A percentile compares a stretch with the other conserved stretches of the same genome.
These are phyloP conservation scores for Auriscalpium microsporum DNA, from an alignment of 768 basidiomycete species.

Conservation along the genomic window DNA sequence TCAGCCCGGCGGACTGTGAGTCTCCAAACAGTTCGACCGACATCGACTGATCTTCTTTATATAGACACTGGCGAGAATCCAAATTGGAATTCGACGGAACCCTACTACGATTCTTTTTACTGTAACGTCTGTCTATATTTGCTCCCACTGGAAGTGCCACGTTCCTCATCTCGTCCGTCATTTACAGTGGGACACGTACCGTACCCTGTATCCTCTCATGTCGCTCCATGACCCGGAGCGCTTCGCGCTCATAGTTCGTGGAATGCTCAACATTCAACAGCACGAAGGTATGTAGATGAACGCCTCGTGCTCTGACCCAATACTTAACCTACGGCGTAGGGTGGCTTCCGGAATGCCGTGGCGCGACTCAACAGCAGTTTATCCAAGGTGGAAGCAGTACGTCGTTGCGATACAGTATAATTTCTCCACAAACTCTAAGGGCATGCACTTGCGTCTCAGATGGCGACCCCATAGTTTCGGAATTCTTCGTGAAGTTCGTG, in stretches of 20 bases:
- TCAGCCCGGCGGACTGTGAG: slow-evolving; percentile 58
- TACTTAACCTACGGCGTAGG: slow-evolving; percentile 27
- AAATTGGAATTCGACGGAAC: slow-evolving; percentile 53
- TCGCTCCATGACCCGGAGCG: slow-evolving; percentile 53
- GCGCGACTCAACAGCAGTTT: slow-evolving; percentile 41
- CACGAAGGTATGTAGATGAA: slow-evolving; percentile 59
- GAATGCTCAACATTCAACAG: slow-evolving; percentile 59
- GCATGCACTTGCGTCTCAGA: slow-evolving; percentile 26
- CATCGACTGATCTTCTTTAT: neutral
- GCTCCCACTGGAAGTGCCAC: neutral
- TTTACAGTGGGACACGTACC: slow-evolving; percentile 55
- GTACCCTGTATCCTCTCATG: slow-evolving; percentile 54
- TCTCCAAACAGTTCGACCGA: neutral
- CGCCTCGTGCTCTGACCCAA: neutral
- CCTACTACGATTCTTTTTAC: slow-evolving; percentile 61
- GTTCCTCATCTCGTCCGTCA: neutral
- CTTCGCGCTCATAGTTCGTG: slow-evolving; percentile 52
- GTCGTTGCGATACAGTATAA: neutral
- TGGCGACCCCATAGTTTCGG: slow-evolving; percentile 54
- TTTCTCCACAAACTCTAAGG: too few relatives aligned
- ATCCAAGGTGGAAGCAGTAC: slow-evolving; percentile 57
- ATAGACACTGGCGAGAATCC: slow-evolving; percentile 59
- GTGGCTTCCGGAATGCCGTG: slow-evolving; percentile 61
- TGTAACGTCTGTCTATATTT: slow-evolving; percentile 43
- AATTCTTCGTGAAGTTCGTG: slow-evolving; percentile 55